phyloP scores from a whole-genome alignment of 1,284 basidiomycete genomes.

The Termitomyces sp. region DNA sequence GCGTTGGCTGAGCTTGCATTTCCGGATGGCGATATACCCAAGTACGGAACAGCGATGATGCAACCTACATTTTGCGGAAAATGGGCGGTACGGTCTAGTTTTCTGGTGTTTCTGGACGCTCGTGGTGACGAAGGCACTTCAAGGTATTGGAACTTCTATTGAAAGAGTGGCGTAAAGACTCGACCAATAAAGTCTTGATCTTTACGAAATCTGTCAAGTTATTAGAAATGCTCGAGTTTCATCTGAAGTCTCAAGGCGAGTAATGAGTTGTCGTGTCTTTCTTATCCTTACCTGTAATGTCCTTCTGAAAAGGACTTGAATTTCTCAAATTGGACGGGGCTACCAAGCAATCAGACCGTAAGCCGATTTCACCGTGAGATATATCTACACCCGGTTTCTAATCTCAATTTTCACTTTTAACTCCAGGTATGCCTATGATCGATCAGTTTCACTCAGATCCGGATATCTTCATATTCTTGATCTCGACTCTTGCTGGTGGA shows the following conservation, averaged over 20 bases:
- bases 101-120: neutral
- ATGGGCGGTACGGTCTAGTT: constrained; percentile 56
- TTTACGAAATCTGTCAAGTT: constrained; percentile 86
- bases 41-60: constrained; percentile 58
- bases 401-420: constrained; percentile 31
- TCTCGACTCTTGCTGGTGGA: constrained; percentile 75
- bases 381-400: neutral
- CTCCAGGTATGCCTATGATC: constrained; percentile 72
- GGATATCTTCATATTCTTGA: constrained; percentile 70
- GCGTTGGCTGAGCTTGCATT: constrained; percentile 56
- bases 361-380: constrained; percentile 22
- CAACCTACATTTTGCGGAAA: constrained; percentile 73
- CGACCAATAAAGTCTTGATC: constrained; percentile 72
- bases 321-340: constrained; percentile 74
- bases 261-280: neutral
- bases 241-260: constrained; percentile 53
- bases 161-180: constrained; percentile 58
- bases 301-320: constrained; percentile 43
- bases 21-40: constrained; percentile 48
- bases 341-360: constrained; percentile 59
- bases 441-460: constrained; percentile 78
- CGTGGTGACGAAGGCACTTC: neutral
- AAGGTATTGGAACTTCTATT: constrained; percentile 67
- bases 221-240: constrained; percentile 72
- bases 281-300: neutral